Evolutionary conservation across 2,329 filamentous ascomycete species (phyloP).

Genomic region (Huntiella savannae): DNA sequence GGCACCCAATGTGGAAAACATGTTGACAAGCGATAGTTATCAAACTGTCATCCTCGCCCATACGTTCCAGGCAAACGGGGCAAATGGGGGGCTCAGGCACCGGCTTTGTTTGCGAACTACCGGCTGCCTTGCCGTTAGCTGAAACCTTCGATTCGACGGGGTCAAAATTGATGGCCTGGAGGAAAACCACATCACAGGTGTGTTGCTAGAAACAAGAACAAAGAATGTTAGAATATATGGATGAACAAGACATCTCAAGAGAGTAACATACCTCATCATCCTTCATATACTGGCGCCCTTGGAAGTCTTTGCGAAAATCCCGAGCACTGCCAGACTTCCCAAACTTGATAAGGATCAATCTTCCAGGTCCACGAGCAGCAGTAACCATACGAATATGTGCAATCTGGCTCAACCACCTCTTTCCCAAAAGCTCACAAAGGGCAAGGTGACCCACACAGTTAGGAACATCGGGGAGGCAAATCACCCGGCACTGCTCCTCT

Average conservation of each 20-base stretch:
- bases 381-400: constrained; percentile 90
- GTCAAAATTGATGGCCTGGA: constrained; percentile 78
- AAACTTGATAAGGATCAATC: constrained; percentile 93
- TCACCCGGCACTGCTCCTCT: constrained; percentile 53
- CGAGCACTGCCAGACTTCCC: constrained; percentile 53
- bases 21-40: constrained; percentile 95
- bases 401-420: constrained; percentile 67
- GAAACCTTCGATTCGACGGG: constrained; percentile 26
- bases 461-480: constrained; percentile 88
- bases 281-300: constrained; percentile 58
- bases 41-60: constrained; percentile 92
- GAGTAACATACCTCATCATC: constrained; percentile 36
- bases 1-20: constrained; percentile 89
- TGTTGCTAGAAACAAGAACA: constrained; percentile 41
- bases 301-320: constrained; percentile 70
- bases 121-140: constrained; percentile 15
- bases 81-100: constrained; percentile 87
- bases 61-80: constrained; percentile 86
- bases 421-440: constrained; percentile 78
- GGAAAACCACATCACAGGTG: constrained; percentile 85
- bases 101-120: constrained; percentile 47
- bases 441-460: constrained; percentile 84
- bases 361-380: constrained; percentile 73
- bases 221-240: neutral
- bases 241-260: neutral